Evolutionary conservation across 1,139 yeast genomes (phyloP).

Genomic region (Spathaspora sp.): DNA sequence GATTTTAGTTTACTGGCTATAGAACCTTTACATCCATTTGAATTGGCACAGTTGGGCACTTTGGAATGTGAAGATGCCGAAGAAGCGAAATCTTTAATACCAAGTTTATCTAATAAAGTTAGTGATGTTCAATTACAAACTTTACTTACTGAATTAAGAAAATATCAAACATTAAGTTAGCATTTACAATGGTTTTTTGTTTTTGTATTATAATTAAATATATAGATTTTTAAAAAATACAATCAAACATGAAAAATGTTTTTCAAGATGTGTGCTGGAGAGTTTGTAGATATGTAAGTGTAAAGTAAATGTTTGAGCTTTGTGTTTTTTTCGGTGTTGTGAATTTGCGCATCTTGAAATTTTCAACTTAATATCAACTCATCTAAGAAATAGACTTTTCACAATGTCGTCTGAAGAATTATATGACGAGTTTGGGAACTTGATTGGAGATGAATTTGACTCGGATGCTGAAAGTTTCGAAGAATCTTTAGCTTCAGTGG

Average conservation of each 20-base stretch:
- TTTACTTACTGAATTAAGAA: slow-evolving; percentile 79
- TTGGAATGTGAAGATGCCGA: slow-evolving; percentile 96
- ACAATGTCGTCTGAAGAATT: slow-evolving; percentile 33
- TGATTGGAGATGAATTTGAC: slow-evolving; percentile 52
- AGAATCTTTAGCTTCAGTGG: slow-evolving; percentile 7
- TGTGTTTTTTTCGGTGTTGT: too few relatives aligned
- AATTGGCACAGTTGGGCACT: slow-evolving; percentile 91
- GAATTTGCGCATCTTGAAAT: not conserved
- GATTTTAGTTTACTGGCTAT: slow-evolving; percentile 59
- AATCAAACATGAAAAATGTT: not conserved
- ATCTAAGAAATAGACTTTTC: not conserved
- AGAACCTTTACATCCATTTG: slow-evolving; percentile 86
- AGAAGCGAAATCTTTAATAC: slow-evolving; percentile 92
- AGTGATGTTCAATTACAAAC: slow-evolving; percentile 86
- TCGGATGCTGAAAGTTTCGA: slow-evolving; percentile 43
- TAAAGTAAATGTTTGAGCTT: too few relatives aligned
- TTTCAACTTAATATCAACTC: not conserved
- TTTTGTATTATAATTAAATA: not conserved
- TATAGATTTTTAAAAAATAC: not conserved
- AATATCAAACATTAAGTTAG: slow-evolving; percentile 49
- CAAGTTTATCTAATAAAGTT: slow-evolving; percentile 78
- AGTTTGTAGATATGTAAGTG: too few relatives aligned
- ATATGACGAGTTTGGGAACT: slow-evolving; percentile 85
- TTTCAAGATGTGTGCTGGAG: not conserved
- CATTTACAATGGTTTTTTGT: not conserved